A percentile compares a stretch with the other conserved stretches of the same genome.
phyloP scores from a whole-genome alignment of 2,329 filamentous ascomycete genomes.

The Colletotrichum horii region DNA sequence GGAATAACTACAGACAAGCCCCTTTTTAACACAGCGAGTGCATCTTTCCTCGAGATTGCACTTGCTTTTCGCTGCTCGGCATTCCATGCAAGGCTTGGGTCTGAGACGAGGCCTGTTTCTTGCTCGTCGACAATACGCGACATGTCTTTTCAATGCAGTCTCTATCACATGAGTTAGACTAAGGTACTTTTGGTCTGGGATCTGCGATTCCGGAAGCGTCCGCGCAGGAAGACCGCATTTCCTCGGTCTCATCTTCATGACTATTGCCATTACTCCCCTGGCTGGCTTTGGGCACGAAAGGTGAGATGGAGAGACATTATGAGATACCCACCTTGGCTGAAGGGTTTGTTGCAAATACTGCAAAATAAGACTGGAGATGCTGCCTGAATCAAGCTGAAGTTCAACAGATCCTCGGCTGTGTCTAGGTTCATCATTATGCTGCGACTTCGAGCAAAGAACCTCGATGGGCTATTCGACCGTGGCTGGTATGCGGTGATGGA shows the following conservation, averaged over 20 bases:
- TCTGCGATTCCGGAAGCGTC: not conserved
- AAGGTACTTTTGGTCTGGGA: not conserved
- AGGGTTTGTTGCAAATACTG: slow-evolving; percentile 10
- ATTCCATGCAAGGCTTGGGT: slow-evolving; percentile 10
- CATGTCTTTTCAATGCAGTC: not conserved
- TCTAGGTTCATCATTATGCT: not conserved
- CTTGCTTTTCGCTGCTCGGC: slow-evolving; percentile 13
- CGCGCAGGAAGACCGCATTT: not conserved
- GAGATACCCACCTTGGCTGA: not conserved
- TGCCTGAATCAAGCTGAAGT: not conserved
- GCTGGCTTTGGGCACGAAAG: not conserved
- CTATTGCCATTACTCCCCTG: not conserved
- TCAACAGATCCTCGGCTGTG: not conserved
- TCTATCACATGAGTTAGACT: not conserved
- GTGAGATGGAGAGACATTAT: not conserved
- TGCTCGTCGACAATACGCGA: slow-evolving; percentile 2
- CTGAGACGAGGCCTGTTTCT: not conserved
- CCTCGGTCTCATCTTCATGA: not conserved
- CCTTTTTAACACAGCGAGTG: slow-evolving; percentile 8
- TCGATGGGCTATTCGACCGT: not conserved
- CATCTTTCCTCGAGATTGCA: slow-evolving; percentile 6
- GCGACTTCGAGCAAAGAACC: not conserved
- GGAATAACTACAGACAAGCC: slow-evolving; percentile 3
- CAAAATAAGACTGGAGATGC: not conserved
- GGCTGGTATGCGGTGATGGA: not conserved